These are phyloP conservation scores for Macrophomina pseudophaseolina DNA, from an alignment of 2,329 filamentous ascomycete species.

Conservation along the genomic window DNA sequence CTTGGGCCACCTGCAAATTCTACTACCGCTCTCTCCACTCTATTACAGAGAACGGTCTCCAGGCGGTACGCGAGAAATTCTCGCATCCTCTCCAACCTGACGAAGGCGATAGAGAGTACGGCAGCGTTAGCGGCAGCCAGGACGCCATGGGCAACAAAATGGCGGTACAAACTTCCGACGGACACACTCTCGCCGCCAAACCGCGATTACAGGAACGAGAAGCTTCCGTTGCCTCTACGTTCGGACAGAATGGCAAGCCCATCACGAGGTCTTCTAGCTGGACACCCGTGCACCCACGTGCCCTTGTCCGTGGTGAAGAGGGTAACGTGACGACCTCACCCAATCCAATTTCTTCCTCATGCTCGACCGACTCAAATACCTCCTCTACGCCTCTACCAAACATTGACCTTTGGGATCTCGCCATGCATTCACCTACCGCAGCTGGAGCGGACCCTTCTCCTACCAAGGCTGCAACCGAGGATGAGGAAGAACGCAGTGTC, in stretches of 20 bases:
- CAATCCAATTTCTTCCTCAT: not conserved
- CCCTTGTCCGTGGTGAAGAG: not conserved
- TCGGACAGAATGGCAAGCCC: not conserved
- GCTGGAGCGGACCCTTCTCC: no score
- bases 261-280: not conserved
- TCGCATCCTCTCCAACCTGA: not conserved
- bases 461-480: no score
- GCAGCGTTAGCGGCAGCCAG: no score
- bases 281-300: not conserved
- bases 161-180: no score
- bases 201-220: not conserved
- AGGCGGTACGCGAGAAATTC: not conserved
- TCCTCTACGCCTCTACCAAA: not conserved
- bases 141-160: no score
- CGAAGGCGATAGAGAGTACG: not conserved
- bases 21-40: slow-evolving; percentile 44
- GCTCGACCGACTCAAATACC: not conserved
- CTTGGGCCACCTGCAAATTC: slow-evolving; percentile 49
- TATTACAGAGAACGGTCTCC: not conserved
- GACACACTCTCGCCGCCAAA: no score
- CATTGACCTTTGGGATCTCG: no score
- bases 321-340: not conserved
- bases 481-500: no score
- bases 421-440: no score
- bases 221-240: not conserved